Percentiles rank a stretch among this genome's conserved stretches.
These are phyloP conservation scores for Pinus albicaulis DNA, from an alignment of 75 land plant genomes.

Conservation along the genomic window DNA sequence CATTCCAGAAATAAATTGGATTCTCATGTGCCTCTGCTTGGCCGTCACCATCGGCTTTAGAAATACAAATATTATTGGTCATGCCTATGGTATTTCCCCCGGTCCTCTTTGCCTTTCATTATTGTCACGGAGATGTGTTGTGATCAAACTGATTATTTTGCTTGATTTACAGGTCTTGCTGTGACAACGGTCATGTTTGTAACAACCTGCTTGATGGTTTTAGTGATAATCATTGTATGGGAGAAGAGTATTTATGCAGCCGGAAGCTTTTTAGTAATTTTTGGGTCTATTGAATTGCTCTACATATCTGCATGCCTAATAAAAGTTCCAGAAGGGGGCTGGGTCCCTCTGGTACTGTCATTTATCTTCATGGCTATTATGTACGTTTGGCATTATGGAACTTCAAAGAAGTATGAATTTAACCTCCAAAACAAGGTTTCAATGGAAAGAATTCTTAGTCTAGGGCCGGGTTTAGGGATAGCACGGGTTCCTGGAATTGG, in stretches of 20 bases:
- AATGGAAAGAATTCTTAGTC: slow-evolving; percentile 55
- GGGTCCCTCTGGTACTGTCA: slow-evolving; percentile 45
- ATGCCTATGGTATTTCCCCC: slow-evolving; percentile 69
- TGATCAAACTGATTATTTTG: background rate
- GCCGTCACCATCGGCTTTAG: slow-evolving; percentile 79
- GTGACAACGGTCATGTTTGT: slow-evolving; percentile 49
- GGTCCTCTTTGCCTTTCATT: background rate
- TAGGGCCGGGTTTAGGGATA: slow-evolving; percentile 59
- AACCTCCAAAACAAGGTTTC: slow-evolving; percentile 58
- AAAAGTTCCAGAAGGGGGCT: slow-evolving; percentile 58
- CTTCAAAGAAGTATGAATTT: slow-evolving; percentile 42
- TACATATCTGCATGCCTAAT: slow-evolving; percentile 40
- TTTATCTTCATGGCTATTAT: slow-evolving; percentile 38
- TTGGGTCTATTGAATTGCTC: slow-evolving; percentile 52
- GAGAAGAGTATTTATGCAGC: slow-evolving; percentile 25
- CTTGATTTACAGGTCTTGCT: slow-evolving; percentile 36
- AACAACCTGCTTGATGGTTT: slow-evolving; percentile 49
- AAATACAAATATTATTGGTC: slow-evolving; percentile 65
- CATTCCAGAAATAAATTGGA: slow-evolving; percentile 94
- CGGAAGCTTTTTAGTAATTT: slow-evolving; percentile 32
- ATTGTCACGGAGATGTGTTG: too few species aligned
- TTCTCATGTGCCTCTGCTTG: slow-evolving; percentile 75
- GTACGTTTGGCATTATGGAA: slow-evolving; percentile 67
- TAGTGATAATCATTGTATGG: slow-evolving; percentile 56
- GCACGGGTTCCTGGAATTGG: slow-evolving; percentile 68